Base-by-base conservation (phyloP, 129 eudicot genomes). In the Flaveria robusta region DNA sequence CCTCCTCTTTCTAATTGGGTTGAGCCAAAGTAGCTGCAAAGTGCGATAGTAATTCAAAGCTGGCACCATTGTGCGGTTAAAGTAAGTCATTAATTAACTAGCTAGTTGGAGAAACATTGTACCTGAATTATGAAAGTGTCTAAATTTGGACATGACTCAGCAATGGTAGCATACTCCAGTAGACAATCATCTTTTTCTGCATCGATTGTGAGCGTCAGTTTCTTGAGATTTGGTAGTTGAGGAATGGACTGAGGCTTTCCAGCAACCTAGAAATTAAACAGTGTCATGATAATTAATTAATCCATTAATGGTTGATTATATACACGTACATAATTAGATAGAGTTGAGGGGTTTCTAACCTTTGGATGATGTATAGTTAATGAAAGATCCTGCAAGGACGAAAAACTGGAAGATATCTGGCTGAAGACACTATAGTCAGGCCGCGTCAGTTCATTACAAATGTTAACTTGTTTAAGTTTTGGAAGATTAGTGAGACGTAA, bases 111-210 rank as follows among this genome's bases (percentile, higher is more conserved):
- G n/a, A n/a, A n/a, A n/a, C n/a, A n/a, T n/a, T n/a, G n/a, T n/a
- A n/a, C n/a, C n/a, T n/a, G n/a, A n/a, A n/a, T n/a, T n/a, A n/a
- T n/a, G n/a, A n/a, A n/a, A n/a, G n/a, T n/a, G n/a, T 82, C 75
- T 74, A 87, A 81, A 23, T 37, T 41, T 42, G 91, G 85, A 50
- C 84, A 79, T 7, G 83, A 85, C 63, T 74, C 42, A 12, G 71
- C 50, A 3, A 82, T 41, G 58, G 79, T 26, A 58, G 77, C 67
- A 60, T 82, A 71, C 23, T 68, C 60, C 24, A 79, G 85, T n/a
- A 84, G 62, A 42, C 83, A 50, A 34, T 77, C 77, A 70, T 80
- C 92, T 55, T 45, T 56, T 59, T 70, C 41, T 14, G 82, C 89
- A 49, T 84, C 83, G 51, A 82, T 37, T 71, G 77, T 54, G 4